Evolutionary conservation across 345 rosid genomes (phyloP).

Genomic region (Bruguiera sexangula): DNA sequence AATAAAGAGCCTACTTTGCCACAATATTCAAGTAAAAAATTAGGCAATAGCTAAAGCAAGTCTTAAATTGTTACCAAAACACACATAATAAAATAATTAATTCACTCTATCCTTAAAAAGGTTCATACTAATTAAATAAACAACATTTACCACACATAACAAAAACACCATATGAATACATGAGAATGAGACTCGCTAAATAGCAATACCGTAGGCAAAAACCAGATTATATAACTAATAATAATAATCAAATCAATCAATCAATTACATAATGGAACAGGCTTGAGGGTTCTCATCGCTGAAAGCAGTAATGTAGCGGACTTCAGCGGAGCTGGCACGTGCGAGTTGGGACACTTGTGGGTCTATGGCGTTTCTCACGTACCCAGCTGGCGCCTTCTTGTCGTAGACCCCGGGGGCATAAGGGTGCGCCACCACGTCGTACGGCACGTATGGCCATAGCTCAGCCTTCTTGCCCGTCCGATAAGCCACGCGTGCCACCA

Average conservation of each 20-base stretch:
- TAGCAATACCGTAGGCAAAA: not conserved
- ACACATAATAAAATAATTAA: too few species aligned
- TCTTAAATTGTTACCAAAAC: too few species aligned
- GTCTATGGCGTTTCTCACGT: slow-evolving; percentile 66
- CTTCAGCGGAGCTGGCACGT: slow-evolving; percentile 94
- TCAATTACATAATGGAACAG: slow-evolving; percentile 64
- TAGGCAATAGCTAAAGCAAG: too few species aligned
- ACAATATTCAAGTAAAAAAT: too few species aligned
- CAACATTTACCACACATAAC: too few species aligned
- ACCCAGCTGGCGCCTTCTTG: slow-evolving; percentile 82
- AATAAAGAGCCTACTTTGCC: too few species aligned
- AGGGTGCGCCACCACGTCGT: slow-evolving; percentile 83
- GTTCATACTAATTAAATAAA: too few species aligned
- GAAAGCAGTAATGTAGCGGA: slow-evolving; percentile 89
- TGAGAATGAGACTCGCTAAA: too few species aligned
- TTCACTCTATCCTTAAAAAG: too few species aligned
- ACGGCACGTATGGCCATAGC: slow-evolving; percentile 91
- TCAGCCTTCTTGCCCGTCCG: slow-evolving; percentile 94
- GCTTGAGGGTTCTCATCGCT: slow-evolving; percentile 81
- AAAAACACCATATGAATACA: too few species aligned
- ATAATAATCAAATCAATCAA: not conserved
- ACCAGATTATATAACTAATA: not conserved
- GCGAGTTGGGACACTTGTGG: slow-evolving; percentile 61
- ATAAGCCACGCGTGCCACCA: slow-evolving; percentile 67
- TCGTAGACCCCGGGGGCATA: slow-evolving; percentile 89